Percentiles rank a stretch among this genome's conserved stretches.
Evolutionary conservation across 495 filamentous ascomycete genomes (phyloP).

Genomic region (Daldinia childiae): DNA sequence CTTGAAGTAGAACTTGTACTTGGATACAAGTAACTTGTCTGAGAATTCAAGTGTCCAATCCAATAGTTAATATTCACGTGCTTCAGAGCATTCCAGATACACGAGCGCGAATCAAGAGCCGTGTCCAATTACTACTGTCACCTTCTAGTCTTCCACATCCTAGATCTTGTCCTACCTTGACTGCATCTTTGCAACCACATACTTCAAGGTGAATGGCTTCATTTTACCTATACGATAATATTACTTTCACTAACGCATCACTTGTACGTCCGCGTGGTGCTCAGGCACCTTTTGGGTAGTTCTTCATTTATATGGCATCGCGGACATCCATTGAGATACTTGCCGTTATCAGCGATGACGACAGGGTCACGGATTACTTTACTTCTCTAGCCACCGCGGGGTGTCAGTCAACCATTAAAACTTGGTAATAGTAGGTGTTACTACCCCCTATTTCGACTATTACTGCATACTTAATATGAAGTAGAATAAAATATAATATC

Average conservation of each 20-base stretch:
- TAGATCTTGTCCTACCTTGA: neutral
- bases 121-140: neutral
- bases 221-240: neutral
- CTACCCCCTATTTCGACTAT: neutral
- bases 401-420: neutral
- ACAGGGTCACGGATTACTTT: neutral
- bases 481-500: neutral
- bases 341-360: slow-evolving; percentile 2
- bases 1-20: slow-evolving; percentile 8
- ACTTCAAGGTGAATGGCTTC: neutral
- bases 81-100: neutral
- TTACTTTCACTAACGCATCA: neutral
- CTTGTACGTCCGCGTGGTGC: neutral
- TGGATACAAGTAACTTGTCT: neutral
- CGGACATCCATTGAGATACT: neutral
- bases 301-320: neutral
- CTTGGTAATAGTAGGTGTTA: neutral
- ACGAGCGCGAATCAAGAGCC: neutral
- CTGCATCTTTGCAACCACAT: neutral
- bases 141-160: neutral
- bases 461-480: neutral
- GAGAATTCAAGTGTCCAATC: too few relatives aligned
- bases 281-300: neutral
- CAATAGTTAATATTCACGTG: neutral
- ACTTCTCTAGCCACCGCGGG: neutral